phyloP scores from a whole-genome alignment of 176 grass and related monocot genomes.

The Ensete glaucum region DNA sequence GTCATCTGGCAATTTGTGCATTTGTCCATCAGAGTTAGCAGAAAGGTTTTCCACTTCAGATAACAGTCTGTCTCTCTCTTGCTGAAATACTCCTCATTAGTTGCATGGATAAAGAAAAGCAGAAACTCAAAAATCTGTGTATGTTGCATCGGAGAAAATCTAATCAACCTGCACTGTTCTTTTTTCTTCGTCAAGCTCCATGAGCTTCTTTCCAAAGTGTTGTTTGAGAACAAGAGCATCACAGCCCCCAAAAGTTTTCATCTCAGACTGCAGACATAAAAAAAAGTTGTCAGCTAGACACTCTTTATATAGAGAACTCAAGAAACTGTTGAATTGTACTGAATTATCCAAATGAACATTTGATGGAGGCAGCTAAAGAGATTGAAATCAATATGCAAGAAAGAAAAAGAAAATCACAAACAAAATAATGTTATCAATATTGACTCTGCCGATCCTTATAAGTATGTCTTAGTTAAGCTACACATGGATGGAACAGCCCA shows the following conservation, averaged over 20 bases:
- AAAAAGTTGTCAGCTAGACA: not conserved
- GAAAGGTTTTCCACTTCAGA: slow-evolving; percentile 92
- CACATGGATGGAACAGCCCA: too few species aligned
- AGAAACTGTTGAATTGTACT: too few species aligned
- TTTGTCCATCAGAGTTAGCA: slow-evolving; percentile 55
- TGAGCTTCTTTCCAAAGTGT: slow-evolving; percentile 94
- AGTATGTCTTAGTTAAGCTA: too few species aligned
- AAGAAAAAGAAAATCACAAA: too few species aligned
- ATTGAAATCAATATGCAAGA: too few species aligned
- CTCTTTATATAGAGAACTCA: too few species aligned
- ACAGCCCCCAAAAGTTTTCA: slow-evolving; percentile 83
- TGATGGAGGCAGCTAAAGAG: too few species aligned
- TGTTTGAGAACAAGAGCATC: slow-evolving; percentile 87
- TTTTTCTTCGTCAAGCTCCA: slow-evolving; percentile 98
- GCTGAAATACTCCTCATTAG: slow-evolving; percentile 49
- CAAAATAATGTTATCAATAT: too few species aligned
- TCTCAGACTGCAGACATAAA: slow-evolving; percentile 61
- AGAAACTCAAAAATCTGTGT: not conserved
- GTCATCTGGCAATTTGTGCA: slow-evolving; percentile 77
- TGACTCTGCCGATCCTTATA: too few species aligned
- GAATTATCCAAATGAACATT: too few species aligned
- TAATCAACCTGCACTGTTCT: slow-evolving; percentile 65
- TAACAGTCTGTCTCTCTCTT: slow-evolving; percentile 90
- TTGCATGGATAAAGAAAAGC: slow-evolving; percentile 4
- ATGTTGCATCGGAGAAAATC: slow-evolving; percentile 8